phyloP scores from a whole-genome alignment of 1,139 yeast genomes.

The Scheffersomyces lignicola region DNA sequence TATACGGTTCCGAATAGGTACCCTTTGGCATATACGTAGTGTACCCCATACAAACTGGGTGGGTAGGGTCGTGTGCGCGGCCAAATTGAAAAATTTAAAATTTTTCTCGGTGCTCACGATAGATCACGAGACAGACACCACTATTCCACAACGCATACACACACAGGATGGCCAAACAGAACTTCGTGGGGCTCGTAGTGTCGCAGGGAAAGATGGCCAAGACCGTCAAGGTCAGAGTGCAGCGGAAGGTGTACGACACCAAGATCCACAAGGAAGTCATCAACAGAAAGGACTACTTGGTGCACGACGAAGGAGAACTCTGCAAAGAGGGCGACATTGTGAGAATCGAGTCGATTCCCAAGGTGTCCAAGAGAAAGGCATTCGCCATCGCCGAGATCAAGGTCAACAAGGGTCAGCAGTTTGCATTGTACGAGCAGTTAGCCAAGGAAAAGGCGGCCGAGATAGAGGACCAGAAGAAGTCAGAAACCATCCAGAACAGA shows the following conservation, averaged over 20 bases:
- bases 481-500: slow-evolving; percentile 50
- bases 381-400: slow-evolving; percentile 96
- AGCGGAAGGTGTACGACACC: slow-evolving; percentile 65
- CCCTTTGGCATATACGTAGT: no score
- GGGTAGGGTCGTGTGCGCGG: no score
- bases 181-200: slow-evolving; percentile 87
- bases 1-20: not conserved
- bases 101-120: no score
- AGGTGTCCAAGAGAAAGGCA: slow-evolving; percentile 75
- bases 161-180: slow-evolving; percentile 91
- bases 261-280: slow-evolving; percentile 74
- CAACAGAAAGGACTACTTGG: slow-evolving; percentile 80
- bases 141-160: no score
- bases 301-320: slow-evolving; percentile 89
- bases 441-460: slow-evolving; percentile 65
- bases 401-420: slow-evolving; percentile 86
- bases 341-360: slow-evolving; percentile 87
- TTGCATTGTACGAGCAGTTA: slow-evolving; percentile 73
- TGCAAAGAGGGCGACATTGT: slow-evolving; percentile 96
- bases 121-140: no score
- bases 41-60: no score
- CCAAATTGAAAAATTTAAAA: no score
- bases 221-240: slow-evolving; percentile 91
- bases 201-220: slow-evolving; percentile 96
- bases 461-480: slow-evolving; percentile 59